Evolutionary conservation across 768 basidiomycete genomes (phyloP).

Genomic region (Calocera cornea): DNA sequence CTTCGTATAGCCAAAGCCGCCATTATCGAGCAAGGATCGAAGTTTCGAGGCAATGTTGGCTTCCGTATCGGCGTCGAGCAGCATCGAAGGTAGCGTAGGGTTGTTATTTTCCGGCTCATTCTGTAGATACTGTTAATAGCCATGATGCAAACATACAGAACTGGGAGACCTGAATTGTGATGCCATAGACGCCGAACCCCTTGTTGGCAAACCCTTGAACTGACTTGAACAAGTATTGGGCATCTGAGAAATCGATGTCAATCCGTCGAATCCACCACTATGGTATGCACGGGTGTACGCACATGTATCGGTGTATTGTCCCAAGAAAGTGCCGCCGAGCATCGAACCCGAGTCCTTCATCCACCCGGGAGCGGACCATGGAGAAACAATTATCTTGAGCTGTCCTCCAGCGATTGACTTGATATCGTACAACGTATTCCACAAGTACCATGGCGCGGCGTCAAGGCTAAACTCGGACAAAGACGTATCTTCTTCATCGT

Average conservation of each 20-base stretch:
- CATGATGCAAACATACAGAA: too few relatives aligned
- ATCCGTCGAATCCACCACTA: too few relatives aligned
- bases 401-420: constrained; percentile 25
- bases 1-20: constrained; percentile 45
- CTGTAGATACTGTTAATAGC: constrained; percentile 23
- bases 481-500: background rate
- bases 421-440: constrained; percentile 52
- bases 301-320: constrained; percentile 3
- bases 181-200: constrained; percentile 48
- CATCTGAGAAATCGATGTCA: constrained; percentile 32
- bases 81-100: constrained; percentile 54
- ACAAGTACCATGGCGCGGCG: constrained; percentile 46
- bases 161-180: constrained; percentile 43
- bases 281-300: background rate
- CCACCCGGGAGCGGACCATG: background rate
- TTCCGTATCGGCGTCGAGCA: constrained; percentile 40
- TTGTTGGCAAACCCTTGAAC: constrained; percentile 53
- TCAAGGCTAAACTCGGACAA: constrained; percentile 38
- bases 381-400: background rate
- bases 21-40: constrained; percentile 45
- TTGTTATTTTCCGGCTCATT: constrained; percentile 44
- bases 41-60: constrained; percentile 45
- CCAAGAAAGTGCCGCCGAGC: constrained; percentile 7
- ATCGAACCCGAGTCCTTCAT: background rate
- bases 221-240: constrained; percentile 56